Evolutionary conservation across 2,329 filamentous ascomycete species (phyloP).

Genomic region (Ceratocystis alfenasii): DNA sequence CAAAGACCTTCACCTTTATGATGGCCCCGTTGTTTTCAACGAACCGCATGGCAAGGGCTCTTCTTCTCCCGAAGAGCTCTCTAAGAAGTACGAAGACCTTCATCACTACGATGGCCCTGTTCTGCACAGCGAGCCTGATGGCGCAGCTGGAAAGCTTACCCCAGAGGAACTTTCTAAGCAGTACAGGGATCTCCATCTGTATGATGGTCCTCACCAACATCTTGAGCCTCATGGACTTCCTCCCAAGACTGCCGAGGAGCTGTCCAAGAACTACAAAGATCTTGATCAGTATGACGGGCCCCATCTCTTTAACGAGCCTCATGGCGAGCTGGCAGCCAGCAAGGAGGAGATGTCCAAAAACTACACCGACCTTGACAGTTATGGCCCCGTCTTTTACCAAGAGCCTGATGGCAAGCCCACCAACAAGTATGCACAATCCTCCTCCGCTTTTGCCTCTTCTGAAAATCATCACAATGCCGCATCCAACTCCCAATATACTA

Average conservation of each 20-base stretch:
- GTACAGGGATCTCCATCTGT: constrained; percentile 30
- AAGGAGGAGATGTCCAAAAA: constrained; percentile 30
- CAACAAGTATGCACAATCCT: constrained; percentile 25
- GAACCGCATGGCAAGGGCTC: constrained; percentile 24
- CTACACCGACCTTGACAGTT: constrained; percentile 34
- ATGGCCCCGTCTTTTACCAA: constrained; percentile 31
- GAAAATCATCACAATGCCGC: constrained; percentile 8
- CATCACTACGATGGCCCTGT: constrained; percentile 28
- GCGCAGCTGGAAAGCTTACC: constrained; percentile 23
- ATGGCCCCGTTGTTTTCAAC: constrained; percentile 24
- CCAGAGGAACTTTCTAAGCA: constrained; percentile 27
- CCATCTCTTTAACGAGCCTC: constrained; percentile 12
- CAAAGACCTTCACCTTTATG: constrained; percentile 34
- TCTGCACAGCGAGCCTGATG: constrained; percentile 28
- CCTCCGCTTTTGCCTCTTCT: background rate
- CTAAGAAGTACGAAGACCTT: constrained; percentile 32
- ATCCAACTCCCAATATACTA: constrained; percentile 8
- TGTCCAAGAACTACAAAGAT: constrained; percentile 31
- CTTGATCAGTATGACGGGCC: constrained; percentile 29
- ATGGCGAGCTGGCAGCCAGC: constrained; percentile 23
- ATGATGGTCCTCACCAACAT: constrained; percentile 26
- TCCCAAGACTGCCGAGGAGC: constrained; percentile 28
- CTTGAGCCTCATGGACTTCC: constrained; percentile 22
- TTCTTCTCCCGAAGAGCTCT: constrained; percentile 28
- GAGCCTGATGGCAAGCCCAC: constrained; percentile 29